These are phyloP conservation scores for Pinus taeda DNA, from an alignment of 75 land plant genomes.

Conservation along the genomic window DNA sequence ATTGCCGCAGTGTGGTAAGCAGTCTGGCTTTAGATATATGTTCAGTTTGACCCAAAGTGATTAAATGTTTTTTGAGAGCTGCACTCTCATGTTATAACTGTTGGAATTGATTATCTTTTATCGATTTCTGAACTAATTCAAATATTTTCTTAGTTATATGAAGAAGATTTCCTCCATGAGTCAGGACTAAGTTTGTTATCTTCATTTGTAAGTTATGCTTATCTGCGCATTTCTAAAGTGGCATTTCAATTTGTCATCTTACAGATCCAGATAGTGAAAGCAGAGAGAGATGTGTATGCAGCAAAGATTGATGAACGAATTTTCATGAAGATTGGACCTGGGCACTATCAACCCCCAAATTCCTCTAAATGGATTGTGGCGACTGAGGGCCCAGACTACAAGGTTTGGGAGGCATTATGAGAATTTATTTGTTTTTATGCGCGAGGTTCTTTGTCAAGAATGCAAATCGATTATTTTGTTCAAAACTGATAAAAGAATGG, in stretches of 20 bases:
- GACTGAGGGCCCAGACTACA: constrained; percentile 66
- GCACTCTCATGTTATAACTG: no score
- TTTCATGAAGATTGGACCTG: constrained; percentile 84
- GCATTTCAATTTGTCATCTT: background rate
- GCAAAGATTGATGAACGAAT: constrained; percentile 77
- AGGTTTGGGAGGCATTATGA: constrained; percentile 68
- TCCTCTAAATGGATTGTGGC: constrained; percentile 55
- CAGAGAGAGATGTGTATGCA: constrained; percentile 84
- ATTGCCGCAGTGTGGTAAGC: constrained; percentile 64
- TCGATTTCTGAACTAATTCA: background rate
- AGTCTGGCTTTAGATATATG: background rate
- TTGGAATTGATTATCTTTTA: background rate
- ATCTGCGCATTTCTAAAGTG: background rate
- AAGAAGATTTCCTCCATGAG: background rate
- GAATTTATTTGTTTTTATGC: background rate
- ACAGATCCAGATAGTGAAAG: constrained; percentile 56
- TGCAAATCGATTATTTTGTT: background rate
- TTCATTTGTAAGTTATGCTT: background rate
- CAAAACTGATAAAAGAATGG: background rate
- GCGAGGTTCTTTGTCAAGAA: background rate
- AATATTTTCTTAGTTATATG: background rate
- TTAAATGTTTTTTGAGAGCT: background rate
- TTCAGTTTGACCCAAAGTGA: background rate
- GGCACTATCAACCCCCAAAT: constrained; percentile 52
- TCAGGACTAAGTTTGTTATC: background rate